Evolutionary conservation across 306 rosid genomes (phyloP).

Genomic region (Boehmeria nivea): DNA sequence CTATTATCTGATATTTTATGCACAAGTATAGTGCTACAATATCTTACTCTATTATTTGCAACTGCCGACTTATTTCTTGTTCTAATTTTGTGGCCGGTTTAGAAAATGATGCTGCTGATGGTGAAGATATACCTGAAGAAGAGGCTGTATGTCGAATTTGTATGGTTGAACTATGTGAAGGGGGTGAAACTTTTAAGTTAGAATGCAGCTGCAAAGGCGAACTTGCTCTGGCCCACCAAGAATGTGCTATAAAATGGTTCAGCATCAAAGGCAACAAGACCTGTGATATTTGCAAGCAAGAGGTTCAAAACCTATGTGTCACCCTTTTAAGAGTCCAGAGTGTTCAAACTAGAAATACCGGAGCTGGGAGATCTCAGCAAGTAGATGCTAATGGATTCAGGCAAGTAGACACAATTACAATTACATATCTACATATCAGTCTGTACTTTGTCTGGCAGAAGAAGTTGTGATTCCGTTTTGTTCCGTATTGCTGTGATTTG

Average conservation of each 20-base stretch:
- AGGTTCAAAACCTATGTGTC: constrained; percentile 77
- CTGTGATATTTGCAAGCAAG: constrained; percentile 93
- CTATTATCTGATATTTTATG: background rate
- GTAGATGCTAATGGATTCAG: constrained; percentile 59
- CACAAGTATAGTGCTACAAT: no score
- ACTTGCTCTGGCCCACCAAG: constrained; percentile 95
- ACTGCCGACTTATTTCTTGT: constrained; percentile 15
- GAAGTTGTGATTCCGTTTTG: no score
- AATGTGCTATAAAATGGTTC: constrained; percentile 94
- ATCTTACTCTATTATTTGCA: background rate
- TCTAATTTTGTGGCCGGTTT: constrained; percentile 28
- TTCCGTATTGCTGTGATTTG: no score
- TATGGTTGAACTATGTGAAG: constrained; percentile 85
- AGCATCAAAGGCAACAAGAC: constrained; percentile 91
- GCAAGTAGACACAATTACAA: constrained; percentile 51
- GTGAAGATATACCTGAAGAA: constrained; percentile 91
- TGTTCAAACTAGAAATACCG: constrained; percentile 39
- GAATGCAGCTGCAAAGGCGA: constrained; percentile 99
- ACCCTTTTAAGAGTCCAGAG: constrained; percentile 78
- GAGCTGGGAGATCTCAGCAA: constrained; percentile 40
- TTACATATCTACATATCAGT: background rate
- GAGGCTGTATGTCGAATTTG: constrained; percentile 97
- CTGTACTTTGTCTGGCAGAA: no score
- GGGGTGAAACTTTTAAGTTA: constrained; percentile 96
- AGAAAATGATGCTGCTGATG: constrained; percentile 47